Conservation (phyloP, 352 stramenopile species). For the Pythium aristosporum region DNA sequence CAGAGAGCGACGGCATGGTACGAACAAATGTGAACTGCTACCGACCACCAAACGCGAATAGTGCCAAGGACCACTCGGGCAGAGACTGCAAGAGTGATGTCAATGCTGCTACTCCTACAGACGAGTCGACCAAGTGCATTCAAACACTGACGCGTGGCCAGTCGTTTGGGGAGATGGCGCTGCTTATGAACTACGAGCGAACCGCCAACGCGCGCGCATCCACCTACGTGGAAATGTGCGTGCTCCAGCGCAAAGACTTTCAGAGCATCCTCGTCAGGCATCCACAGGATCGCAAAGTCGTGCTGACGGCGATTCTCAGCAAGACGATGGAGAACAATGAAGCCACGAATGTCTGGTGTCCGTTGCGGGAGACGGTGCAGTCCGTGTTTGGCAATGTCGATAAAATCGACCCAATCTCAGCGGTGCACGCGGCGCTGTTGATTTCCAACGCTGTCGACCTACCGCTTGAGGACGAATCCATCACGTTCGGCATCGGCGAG, state of each 20-base stretch:
- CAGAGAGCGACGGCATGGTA: not conserved
- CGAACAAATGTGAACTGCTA: not conserved
- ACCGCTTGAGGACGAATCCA: constrained; percentile 22
- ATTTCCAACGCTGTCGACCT: constrained; percentile 24
- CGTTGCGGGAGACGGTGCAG: constrained; percentile 25
- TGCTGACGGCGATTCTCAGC: constrained; percentile 26
- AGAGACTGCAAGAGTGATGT: no score
- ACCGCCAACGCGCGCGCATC: constrained; percentile 34
- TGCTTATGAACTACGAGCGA: constrained; percentile 48
- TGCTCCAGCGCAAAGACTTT: constrained; percentile 33
- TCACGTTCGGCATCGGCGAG: constrained; percentile 28
- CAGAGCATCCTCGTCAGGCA: constrained; percentile 31
- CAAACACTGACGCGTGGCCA: constrained; percentile 28
- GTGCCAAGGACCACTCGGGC: not conserved
- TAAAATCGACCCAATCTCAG: constrained; percentile 11
- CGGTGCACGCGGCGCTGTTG: constrained; percentile 19
- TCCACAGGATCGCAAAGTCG: constrained; percentile 31
- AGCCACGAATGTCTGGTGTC: constrained; percentile 18
- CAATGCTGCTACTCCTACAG: not conserved
- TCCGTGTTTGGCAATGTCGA: constrained; percentile 10
- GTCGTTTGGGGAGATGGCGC: constrained; percentile 45
- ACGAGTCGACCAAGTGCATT: constrained; percentile 7
- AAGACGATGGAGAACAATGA: constrained; percentile 31
- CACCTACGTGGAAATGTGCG: constrained; percentile 44
- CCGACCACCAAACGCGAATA: not conserved